Base-by-base conservation (phyloP, 495 filamentous ascomycete genomes). In the Trichoderma virens region DNA sequence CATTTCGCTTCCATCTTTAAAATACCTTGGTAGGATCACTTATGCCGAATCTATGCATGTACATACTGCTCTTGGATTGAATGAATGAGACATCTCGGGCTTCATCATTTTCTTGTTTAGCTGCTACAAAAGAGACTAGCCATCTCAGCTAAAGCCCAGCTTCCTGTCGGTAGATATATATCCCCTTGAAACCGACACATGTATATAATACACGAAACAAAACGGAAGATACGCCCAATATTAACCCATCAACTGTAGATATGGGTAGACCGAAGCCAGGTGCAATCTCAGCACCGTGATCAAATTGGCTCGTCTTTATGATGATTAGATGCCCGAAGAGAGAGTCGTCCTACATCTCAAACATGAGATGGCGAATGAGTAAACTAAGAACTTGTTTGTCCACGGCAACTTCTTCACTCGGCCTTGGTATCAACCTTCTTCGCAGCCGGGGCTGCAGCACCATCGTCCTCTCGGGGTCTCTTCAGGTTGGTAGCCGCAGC, bases 351-450 rank as follows among this genome's bases (percentile, higher is more conserved):
- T 3, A n/a, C 32, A 18, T 14, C 28, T 31, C 25, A 9, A 32
- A 28, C 13, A 11, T n/a, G 32, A 32, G 56, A 2, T 67, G 62
- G 13, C 72, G 43, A 45, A 45, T 9, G 4, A 7, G 8, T 20
- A n/a, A 20, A 23, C 23, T 47, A 8, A 20, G 7, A 47, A 2
- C 11, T 16, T 30, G 11, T 28, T 28, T 18, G 18, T 25, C 8
- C 25, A 14, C 2, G 13, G 11, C 25, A 18, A 9, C 25, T 27
- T 30, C 1, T 28, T 56, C 25, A 56, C 51, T 56, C 75, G 28
- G 72, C 63, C 71, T 82, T 82, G 67, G 66, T 70, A 64, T 82
- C 78, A 35, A 81, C 74, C 70, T 82, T 83, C 76, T 84, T 84
- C 1, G 80, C 71, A 11, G 78, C 70, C 9, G 73, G 75, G 38